Conservation (phyloP, 176 grass and related monocot genomes). For the maize (Zea mays) region Zm-B73-REFERENCE-NAM-5.0 NC_050104.1:52981001-52981500, state of each 20-base stretch:
- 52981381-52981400: not conserved
- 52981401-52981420: not conserved
- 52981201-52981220: too few relatives aligned
- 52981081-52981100: too few relatives aligned
- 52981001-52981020: too few relatives aligned
- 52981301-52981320: not conserved
- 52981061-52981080: too few relatives aligned
- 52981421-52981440: conserved; percentile 2
- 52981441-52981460: conserved; percentile 3
- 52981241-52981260: not conserved
- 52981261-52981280: not conserved
- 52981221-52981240: too few relatives aligned
- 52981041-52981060: too few relatives aligned
- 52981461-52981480: conserved; percentile 25
- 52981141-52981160: too few relatives aligned
- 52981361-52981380: not conserved
- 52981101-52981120: too few relatives aligned
- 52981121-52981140: too few relatives aligned
- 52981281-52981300: conserved; percentile 15
- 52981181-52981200: too few relatives aligned
- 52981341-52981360: not conserved
- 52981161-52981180: too few relatives aligned
- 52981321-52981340: not conserved
- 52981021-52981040: too few relatives aligned
- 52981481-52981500: conserved; percentile 16